phyloP scores from a whole-genome alignment of 2,329 filamentous ascomycete genomes.

The Fusarium sp. region DNA sequence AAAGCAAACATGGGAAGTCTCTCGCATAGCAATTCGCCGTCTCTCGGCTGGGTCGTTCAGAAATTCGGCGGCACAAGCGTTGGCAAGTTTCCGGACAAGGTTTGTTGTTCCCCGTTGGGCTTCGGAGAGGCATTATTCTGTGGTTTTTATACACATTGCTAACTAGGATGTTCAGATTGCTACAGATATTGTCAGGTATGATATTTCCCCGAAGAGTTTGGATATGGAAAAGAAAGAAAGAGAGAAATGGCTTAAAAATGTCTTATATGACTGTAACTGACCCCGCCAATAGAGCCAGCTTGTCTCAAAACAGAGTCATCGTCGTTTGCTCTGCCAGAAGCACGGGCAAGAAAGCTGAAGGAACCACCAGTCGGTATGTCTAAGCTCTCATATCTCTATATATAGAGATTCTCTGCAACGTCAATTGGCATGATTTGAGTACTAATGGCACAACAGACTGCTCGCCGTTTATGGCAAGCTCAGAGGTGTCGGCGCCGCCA shows the following conservation, averaged over 20 bases:
- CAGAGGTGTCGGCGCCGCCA: slow-evolving; percentile 61
- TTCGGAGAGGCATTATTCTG: neutral
- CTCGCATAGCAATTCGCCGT: slow-evolving; percentile 48
- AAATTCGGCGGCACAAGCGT: slow-evolving; percentile 97
- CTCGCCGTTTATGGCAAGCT: slow-evolving; percentile 69
- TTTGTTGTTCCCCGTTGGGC: slow-evolving; percentile 47
- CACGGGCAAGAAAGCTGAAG: slow-evolving; percentile 91
- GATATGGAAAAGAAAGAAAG: neutral
- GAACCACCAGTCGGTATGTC: slow-evolving; percentile 91
- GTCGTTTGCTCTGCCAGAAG: slow-evolving; percentile 96
- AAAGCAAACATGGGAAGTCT: slow-evolving; percentile 46
- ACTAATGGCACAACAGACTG: slow-evolving; percentile 52
- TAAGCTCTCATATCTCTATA: neutral
- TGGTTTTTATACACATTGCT: slow-evolving; percentile 12
- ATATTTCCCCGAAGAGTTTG: neutral
- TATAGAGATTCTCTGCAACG: neutral
- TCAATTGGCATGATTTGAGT: neutral
- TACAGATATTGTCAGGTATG: slow-evolving; percentile 55
- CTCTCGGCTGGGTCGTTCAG: slow-evolving; percentile 82
- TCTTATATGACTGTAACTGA: slow-evolving; percentile 33
- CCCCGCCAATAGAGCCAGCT: slow-evolving; percentile 50
- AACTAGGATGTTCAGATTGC: slow-evolving; percentile 48
- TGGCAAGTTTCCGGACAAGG: slow-evolving; percentile 86
- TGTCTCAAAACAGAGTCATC: slow-evolving; percentile 79
- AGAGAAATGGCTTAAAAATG: slow-evolving; percentile 9